Evolutionary conservation across 1,139 yeast species (phyloP).

Genomic region (Pichia kudriavzevii): DNA sequence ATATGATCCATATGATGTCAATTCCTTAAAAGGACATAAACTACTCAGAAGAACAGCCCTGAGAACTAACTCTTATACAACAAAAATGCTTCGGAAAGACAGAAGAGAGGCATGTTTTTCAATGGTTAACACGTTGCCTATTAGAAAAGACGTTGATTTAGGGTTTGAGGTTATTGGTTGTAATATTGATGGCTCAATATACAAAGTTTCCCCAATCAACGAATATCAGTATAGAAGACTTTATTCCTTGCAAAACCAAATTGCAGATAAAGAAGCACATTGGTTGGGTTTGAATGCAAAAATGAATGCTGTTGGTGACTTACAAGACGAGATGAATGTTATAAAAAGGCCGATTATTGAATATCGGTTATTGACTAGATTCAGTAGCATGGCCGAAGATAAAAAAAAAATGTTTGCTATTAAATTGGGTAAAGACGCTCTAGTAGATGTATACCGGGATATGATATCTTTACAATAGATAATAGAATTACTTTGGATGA

Average conservation of each 20-base stretch:
- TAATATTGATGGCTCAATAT: conserved; percentile 72
- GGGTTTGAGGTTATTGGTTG: conserved; percentile 60
- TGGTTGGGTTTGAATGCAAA: conserved; percentile 77
- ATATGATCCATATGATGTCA: conserved; percentile 89
- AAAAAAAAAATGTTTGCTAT: conserved; percentile 45
- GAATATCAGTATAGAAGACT: conserved; percentile 75
- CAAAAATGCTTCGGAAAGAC: conserved; percentile 37
- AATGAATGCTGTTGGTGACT: conserved; percentile 54
- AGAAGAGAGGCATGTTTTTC: conserved; percentile 23
- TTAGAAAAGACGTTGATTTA: conserved; percentile 19
- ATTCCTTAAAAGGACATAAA: conserved; percentile 72
- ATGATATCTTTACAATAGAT: conserved; percentile 33
- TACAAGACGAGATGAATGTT: conserved; percentile 26
- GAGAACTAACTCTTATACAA: conserved; percentile 55
- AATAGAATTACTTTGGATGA: no score
- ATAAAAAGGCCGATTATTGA: conserved; percentile 41
- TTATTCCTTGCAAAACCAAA: conserved; percentile 80
- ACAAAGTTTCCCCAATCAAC: conserved; percentile 63
- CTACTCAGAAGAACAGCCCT: conserved; percentile 66
- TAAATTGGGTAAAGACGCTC: conserved; percentile 51
- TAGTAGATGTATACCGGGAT: conserved; percentile 62
- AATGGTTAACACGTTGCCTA: conserved; percentile 22
- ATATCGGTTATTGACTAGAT: conserved; percentile 45
- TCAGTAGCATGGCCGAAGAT: conserved; percentile 49
- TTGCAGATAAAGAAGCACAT: conserved; percentile 68